Evolutionary conservation across 352 stramenopile genomes (phyloP).

Genomic region (Globisporangium barbulae): DNA sequence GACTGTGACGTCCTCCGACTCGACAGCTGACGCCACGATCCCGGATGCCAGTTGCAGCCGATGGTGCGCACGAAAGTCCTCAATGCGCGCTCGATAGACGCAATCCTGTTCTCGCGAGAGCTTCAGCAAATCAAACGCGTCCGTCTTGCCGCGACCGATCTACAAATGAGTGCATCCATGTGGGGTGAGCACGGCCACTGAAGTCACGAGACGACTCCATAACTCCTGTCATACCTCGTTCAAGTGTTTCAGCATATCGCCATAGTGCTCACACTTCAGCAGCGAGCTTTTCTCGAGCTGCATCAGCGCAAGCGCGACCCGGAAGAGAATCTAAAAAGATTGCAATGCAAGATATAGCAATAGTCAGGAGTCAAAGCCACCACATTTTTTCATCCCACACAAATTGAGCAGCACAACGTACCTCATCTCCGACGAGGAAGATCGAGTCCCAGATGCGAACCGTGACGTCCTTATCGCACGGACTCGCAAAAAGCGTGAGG

Average conservation of each 20-base stretch:
- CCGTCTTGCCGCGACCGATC: slow-evolving; percentile 52
- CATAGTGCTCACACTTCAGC: slow-evolving; percentile 62
- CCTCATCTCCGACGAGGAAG: slow-evolving; percentile 81
- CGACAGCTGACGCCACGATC: slow-evolving; percentile 69
- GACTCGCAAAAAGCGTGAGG: slow-evolving; percentile 82
- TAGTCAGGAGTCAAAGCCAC: background rate
- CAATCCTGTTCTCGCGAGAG: slow-evolving; percentile 59
- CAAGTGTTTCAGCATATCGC: slow-evolving; percentile 74
- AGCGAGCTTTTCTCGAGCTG: slow-evolving; percentile 56
- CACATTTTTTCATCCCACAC: background rate
- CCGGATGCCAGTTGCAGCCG: slow-evolving; percentile 75
- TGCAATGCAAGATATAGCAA: background rate
- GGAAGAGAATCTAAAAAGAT: slow-evolving; percentile 62
- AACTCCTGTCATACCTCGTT: slow-evolving; percentile 55
- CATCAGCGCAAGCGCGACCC: slow-evolving; percentile 67
- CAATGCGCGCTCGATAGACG: slow-evolving; percentile 63
- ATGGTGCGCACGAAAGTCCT: slow-evolving; percentile 84
- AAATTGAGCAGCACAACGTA: slow-evolving; percentile 16
- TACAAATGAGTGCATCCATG: slow-evolving; percentile 15
- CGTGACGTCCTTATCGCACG: slow-evolving; percentile 66
- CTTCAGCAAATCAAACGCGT: slow-evolving; percentile 46
- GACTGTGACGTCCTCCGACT: slow-evolving; percentile 27
- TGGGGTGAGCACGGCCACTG: background rate
- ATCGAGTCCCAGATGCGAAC: slow-evolving; percentile 82
- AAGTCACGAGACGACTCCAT: too few species aligned